A percentile compares a stretch with the other conserved stretches of the same genome.
phyloP scores from a whole-genome alignment of 192 early-diverging fungal genomes.

The Mortierella hygrophila region DNA sequence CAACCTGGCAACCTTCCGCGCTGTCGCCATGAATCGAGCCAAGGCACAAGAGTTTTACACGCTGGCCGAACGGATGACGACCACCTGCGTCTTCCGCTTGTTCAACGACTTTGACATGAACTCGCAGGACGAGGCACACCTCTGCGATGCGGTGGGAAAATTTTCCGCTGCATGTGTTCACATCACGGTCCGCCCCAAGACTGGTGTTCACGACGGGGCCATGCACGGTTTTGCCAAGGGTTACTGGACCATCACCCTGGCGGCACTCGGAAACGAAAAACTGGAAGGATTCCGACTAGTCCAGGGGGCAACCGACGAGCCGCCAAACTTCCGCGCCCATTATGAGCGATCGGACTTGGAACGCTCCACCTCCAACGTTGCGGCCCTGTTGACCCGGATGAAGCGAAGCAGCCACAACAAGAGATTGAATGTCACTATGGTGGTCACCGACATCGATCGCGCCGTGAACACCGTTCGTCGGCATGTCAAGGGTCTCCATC shows the following conservation, averaged over 20 bases:
- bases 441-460: background rate
- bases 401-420: background rate
- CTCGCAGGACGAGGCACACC: background rate
- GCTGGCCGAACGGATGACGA: background rate
- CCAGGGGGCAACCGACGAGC: background rate
- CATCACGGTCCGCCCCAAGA: background rate
- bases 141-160: background rate
- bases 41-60: background rate
- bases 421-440: background rate
- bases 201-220: background rate
- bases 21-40: background rate
- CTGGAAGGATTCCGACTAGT: background rate
- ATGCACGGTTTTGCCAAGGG: constrained; percentile 1
- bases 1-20: background rate
- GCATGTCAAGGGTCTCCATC: constrained; percentile 2
- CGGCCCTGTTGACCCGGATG: background rate
- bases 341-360: constrained; percentile 6
- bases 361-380: background rate
- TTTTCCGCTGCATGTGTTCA: background rate
- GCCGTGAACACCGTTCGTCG: constrained; percentile 5
- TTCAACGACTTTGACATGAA: constrained; percentile 5
- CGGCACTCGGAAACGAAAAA: background rate
- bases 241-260: background rate
- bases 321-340: background rate
- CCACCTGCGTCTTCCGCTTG: background rate